Conservation (phyloP, 495 filamentous ascomycete genomes). For the Xylaria intraflava region DNA sequence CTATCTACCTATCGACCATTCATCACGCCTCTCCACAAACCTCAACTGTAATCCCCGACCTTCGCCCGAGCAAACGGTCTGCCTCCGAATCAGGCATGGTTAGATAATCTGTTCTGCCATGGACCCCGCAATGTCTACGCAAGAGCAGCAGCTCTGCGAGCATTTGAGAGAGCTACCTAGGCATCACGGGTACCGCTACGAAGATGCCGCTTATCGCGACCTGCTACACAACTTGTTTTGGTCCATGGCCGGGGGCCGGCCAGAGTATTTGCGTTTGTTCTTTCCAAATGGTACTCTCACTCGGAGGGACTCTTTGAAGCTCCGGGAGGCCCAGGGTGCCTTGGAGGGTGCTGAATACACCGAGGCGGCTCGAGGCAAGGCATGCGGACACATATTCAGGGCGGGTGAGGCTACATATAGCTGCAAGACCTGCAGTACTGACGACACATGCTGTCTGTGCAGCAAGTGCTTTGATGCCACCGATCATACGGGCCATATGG, state of each 20-base stretch:
- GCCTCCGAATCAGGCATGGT: constrained; percentile 7
- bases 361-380: constrained; percentile 81
- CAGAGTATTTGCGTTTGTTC: constrained; percentile 64
- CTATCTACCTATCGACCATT: not conserved
- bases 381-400: constrained; percentile 97
- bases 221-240: constrained; percentile 76
- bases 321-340: constrained; percentile 82
- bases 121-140: constrained; percentile 52
- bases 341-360: constrained; percentile 92
- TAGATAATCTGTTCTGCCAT: constrained; percentile 16
- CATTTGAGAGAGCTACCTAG: constrained; percentile 65
- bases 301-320: constrained; percentile 58
- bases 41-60: not conserved
- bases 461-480: constrained; percentile 90
- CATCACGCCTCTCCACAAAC: not conserved
- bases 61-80: constrained; percentile 8
- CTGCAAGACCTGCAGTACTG: constrained; percentile 84
- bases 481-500: constrained; percentile 89
- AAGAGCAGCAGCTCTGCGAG: constrained; percentile 73
- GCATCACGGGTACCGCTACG: constrained; percentile 65
- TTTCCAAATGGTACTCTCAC: constrained; percentile 66
- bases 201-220: constrained; percentile 55
- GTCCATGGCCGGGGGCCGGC: constrained; percentile 67
- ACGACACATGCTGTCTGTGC: constrained; percentile 82
- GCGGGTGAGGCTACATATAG: constrained; percentile 85